Conservation (phyloP, 148 eudicot species). For the Mesembryanthemum crystallinum region DNA sequence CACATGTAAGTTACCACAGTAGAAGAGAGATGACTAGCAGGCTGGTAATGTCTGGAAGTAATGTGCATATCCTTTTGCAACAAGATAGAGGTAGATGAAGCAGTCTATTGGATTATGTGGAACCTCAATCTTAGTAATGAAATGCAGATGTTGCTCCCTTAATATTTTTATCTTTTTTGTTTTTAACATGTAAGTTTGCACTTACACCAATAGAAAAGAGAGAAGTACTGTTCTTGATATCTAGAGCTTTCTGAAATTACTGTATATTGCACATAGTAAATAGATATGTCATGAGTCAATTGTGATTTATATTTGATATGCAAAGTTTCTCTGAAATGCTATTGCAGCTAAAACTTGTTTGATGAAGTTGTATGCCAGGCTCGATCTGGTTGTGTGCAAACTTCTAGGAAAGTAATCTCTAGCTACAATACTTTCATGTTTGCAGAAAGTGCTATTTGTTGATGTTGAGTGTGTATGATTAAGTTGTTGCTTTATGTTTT, state of each 20-base stretch:
- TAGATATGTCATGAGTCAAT: neutral
- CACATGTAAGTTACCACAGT: neutral
- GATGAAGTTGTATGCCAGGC: neutral
- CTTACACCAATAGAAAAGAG: neutral
- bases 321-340: neutral
- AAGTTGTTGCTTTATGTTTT: constrained; percentile 1
- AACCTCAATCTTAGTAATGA: neutral
- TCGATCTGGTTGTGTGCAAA: neutral
- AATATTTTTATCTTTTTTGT: too few species aligned
- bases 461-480: neutral
- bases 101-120: neutral
- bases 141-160: neutral
- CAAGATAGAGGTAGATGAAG: neutral
- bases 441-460: neutral
- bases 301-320: neutral
- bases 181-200: too few species aligned
- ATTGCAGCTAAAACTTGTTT: neutral
- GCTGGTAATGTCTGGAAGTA: too few species aligned
- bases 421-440: too few species aligned
- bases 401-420: too few species aligned
- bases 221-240: neutral
- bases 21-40: neutral
- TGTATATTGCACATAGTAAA: neutral
- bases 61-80: neutral
- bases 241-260: too few species aligned